A percentile compares a stretch with the other conserved stretches of the same genome.
Conservation (phyloP, 257 asterid species). For the Lycium barbarum region DNA sequence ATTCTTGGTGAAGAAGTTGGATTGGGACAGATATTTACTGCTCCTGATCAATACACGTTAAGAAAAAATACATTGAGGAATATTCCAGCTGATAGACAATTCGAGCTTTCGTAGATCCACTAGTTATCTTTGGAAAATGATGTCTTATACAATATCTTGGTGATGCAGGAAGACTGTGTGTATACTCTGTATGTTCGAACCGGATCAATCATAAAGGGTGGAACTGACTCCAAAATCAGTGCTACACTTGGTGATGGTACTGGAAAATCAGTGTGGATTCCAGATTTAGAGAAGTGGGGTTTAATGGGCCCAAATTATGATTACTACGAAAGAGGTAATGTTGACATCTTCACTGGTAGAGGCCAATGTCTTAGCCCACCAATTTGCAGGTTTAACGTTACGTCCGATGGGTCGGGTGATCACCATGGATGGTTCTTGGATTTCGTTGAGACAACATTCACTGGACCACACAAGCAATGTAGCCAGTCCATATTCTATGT, state of each 20-base stretch:
- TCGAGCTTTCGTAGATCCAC: no score
- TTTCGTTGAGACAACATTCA: conserved; percentile 41
- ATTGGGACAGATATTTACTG: no score
- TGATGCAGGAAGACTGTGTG: conserved; percentile 55
- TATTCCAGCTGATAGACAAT: no score
- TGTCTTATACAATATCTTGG: not conserved
- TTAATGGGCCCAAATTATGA: conserved; percentile 56
- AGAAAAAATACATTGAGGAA: no score
- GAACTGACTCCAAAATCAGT: conserved; percentile 59
- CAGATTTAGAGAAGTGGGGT: conserved; percentile 62
- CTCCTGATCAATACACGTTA: no score
- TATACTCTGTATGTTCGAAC: conserved; percentile 60
- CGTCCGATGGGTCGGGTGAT: conserved; percentile 51
- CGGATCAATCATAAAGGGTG: conserved; percentile 55
- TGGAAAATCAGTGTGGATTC: conserved; percentile 50
- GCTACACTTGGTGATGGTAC: conserved; percentile 46
- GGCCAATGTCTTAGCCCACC: conserved; percentile 56
- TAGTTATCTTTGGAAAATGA: no score
- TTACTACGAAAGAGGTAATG: conserved; percentile 60
- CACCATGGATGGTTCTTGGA: conserved; percentile 53
- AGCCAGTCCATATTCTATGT: conserved; percentile 55
- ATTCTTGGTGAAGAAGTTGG: no score
- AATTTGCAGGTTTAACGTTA: conserved; percentile 58
- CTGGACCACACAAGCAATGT: conserved; percentile 59
- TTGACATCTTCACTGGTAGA: conserved; percentile 61